Conservation (phyloP, 2,329 filamentous ascomycete genomes). For the Nannizziopsis arthrosporioides region DNA sequence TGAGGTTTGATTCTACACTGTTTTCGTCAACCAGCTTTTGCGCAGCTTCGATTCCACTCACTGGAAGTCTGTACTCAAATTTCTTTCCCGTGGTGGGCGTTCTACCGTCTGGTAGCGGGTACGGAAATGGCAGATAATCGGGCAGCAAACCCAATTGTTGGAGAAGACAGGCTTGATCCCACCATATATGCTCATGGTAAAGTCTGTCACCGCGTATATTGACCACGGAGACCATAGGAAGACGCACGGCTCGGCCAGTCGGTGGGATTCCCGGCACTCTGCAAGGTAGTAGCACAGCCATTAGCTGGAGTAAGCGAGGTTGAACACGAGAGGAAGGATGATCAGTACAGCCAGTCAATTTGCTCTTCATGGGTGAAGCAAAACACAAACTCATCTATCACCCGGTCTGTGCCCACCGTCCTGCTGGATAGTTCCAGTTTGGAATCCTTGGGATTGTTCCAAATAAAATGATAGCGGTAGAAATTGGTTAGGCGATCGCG, state of each 20-base stretch:
- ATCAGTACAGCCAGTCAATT: constrained; percentile 48
- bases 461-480: constrained; percentile 64
- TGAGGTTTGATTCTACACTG: constrained; percentile 42
- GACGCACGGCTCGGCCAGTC: constrained; percentile 46
- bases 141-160: constrained; percentile 49
- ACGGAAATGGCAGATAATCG: constrained; percentile 53
- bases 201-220: constrained; percentile 42
- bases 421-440: constrained; percentile 50
- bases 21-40: constrained; percentile 43
- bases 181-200: constrained; percentile 47
- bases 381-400: constrained; percentile 49
- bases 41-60: constrained; percentile 45
- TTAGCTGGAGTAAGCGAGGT: background rate
- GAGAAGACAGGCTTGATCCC: constrained; percentile 51
- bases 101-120: constrained; percentile 36
- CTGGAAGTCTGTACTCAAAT: constrained; percentile 51
- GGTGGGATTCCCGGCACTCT: constrained; percentile 47
- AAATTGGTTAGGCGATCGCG: constrained; percentile 52
- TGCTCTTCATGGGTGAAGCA: constrained; percentile 46
- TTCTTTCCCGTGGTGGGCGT: constrained; percentile 30
- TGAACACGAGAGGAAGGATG: background rate
- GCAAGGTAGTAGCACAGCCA: background rate
- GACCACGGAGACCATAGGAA: constrained; percentile 47
- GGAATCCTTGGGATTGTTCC: constrained; percentile 57
- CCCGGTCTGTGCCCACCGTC: constrained; percentile 46